Percentiles rank a stretch among this genome's conserved stretches.
phyloP scores from a whole-genome alignment of 768 basidiomycete genomes.

The Leccinellum albellum region DNA sequence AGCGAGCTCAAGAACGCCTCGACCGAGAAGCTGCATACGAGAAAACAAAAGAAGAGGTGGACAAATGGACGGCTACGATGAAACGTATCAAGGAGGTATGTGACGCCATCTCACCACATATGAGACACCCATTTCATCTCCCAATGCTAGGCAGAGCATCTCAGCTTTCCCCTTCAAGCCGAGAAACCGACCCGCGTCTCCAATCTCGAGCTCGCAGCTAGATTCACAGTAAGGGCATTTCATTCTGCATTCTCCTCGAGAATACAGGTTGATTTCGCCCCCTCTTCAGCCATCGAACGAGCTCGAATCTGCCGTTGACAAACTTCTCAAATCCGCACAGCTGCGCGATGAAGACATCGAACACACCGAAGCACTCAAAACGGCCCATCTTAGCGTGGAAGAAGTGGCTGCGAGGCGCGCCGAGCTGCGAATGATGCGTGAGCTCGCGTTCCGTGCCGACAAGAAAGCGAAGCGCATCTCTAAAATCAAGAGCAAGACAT shows the following conservation, averaged over 20 bases:
- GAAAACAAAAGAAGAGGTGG: constrained; percentile 85
- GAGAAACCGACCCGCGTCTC: constrained; percentile 53
- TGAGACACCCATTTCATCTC: not conserved
- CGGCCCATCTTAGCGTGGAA: constrained; percentile 78
- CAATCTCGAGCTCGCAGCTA: constrained; percentile 72
- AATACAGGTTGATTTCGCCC: not conserved
- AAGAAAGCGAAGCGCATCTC: constrained; percentile 82
- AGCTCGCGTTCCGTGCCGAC: constrained; percentile 91
- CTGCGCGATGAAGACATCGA: constrained; percentile 78
- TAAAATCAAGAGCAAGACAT: constrained; percentile 96
- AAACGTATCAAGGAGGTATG: constrained; percentile 82
- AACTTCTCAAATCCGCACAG: constrained; percentile 75
- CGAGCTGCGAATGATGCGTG: constrained; percentile 84
- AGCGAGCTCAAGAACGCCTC: constrained; percentile 81
- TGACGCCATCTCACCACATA: not conserved
- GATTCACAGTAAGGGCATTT: constrained; percentile 64
- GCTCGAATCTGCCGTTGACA: constrained; percentile 80
- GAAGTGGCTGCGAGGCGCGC: constrained; percentile 79
- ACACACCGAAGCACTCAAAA: constrained; percentile 77
- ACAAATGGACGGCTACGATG: constrained; percentile 93
- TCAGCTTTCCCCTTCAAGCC: constrained; percentile 82
- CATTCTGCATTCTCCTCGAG: not conserved
- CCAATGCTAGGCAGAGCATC: constrained; percentile 65
- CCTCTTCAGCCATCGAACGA: constrained; percentile 67
- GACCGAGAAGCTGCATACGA: constrained; percentile 95